phyloP scores from a whole-genome alignment of 78 protist genomes.

The Tieghemostelium lacteum region DNA sequence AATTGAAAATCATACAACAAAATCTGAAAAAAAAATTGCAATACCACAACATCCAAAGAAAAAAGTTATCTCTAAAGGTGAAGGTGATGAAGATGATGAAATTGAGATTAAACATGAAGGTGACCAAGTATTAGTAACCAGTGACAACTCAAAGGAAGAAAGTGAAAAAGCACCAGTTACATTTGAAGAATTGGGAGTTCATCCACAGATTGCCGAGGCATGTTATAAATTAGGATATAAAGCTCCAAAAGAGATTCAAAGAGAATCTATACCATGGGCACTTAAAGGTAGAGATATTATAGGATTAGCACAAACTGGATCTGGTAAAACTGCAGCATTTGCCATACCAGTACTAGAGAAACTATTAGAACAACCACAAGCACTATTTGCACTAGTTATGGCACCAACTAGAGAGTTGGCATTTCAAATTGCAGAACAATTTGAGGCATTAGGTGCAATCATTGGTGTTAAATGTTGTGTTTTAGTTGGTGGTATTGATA shows the following conservation, averaged over 20 bases:
- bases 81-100: not conserved
- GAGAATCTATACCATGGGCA: slow-evolving; percentile 91
- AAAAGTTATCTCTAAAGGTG: not conserved
- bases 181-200: slow-evolving; percentile 85
- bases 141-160: not conserved
- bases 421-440: slow-evolving; percentile 93
- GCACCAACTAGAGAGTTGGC: slow-evolving; percentile 98
- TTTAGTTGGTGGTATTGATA: slow-evolving; percentile 85
- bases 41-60: not conserved
- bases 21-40: not conserved
- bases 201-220: slow-evolving; percentile 81
- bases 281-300: slow-evolving; percentile 90
- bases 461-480: slow-evolving; percentile 88
- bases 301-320: slow-evolving; percentile 98
- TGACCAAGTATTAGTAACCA: not conserved
- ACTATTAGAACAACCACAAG: slow-evolving; percentile 79
- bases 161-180: too few relatives aligned
- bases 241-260: slow-evolving; percentile 90
- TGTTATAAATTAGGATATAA: slow-evolving; percentile 64
- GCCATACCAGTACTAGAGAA: slow-evolving; percentile 93
- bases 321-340: slow-evolving; percentile 99
- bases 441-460: slow-evolving; percentile 94
- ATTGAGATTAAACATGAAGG: not conserved
- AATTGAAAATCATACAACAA: not conserved
- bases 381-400: slow-evolving; percentile 83